Evolutionary conservation across 2,329 filamentous ascomycete species (phyloP).

Genomic region (Colletotrichum sojae): DNA sequence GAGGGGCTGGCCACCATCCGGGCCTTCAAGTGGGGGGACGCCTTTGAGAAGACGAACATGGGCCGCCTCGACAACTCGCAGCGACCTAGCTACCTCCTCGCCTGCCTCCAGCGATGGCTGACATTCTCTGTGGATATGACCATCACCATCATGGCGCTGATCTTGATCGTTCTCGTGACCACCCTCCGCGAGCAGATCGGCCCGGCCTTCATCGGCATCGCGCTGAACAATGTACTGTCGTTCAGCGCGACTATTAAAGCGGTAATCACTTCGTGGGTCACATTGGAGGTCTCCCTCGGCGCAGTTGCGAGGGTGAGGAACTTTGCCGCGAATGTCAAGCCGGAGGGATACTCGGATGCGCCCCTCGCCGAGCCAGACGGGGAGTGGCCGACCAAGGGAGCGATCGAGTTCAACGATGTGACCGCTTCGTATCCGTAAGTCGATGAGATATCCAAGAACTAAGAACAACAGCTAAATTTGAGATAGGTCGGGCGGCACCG

Average conservation of each 20-base stretch:
- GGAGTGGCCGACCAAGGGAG: conserved; percentile 13
- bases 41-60: conserved; percentile 56
- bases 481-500: conserved; percentile 20
- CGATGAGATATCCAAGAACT: background rate
- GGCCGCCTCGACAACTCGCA: conserved; percentile 63
- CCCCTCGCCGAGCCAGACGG: conserved; percentile 14
- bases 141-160: conserved; percentile 58
- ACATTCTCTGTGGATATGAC: conserved; percentile 63
- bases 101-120: conserved; percentile 66
- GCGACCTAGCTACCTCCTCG: conserved; percentile 65
- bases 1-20: conserved; percentile 63
- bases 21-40: conserved; percentile 63
- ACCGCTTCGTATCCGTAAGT: conserved; percentile 33
- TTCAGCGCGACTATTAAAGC: conserved; percentile 30
- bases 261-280: conserved; percentile 37
- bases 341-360: background rate
- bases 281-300: conserved; percentile 36
- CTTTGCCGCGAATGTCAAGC: conserved; percentile 22
- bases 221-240: conserved; percentile 25
- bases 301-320: conserved; percentile 37
- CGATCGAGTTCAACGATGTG: conserved; percentile 10
- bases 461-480: background rate
- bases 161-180: conserved; percentile 60
- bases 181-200: conserved; percentile 31
- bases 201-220: conserved; percentile 31